Base-by-base conservation (phyloP, 2,329 filamentous ascomycete genomes). In the Epichloe scottii region DNA sequence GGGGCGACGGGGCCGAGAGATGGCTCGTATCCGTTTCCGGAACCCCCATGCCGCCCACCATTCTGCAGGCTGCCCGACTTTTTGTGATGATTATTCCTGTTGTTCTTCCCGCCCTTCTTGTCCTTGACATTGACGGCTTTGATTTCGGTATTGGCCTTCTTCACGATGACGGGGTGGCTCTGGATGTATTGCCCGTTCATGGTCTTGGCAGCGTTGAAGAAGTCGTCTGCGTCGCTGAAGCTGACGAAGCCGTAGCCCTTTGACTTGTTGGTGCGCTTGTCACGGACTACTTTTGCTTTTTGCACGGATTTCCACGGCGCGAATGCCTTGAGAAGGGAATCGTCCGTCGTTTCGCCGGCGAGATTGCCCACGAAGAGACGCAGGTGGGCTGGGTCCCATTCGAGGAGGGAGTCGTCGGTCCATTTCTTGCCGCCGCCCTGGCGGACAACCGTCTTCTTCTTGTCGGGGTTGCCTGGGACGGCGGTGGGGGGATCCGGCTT, bases 161-260 rank as follows among this genome's bases (percentile, higher is more conserved):
- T 84, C 58, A 97, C 79, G 26, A 87, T 74, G 30, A 96, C 87
- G 0, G 93, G 93, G 67, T 97, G 93, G 66, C 89, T 96, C 61
- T 95, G 91, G 64, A 98, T 97, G 69, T 98, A 98, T 71, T 98
- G 97, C 60, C 90, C 90, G 62, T 96, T 87, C 93, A 97, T 97
- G 71, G 97, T 91, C 71, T 93, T 89, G 61, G 89, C 91, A 2
- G 93, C 91, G 61, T 88, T 82, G 74, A 98, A 97, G 66, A 94
- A 97, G 63, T 96, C 90, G 66, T 98, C 93, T 33, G 89, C 87
- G 63, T 96, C 87, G 60, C 84, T 85, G 70, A 98, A 97, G 68
- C 88, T 93, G 51, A 98, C 90, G 63, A 98, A 98, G 3, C 93
- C 93, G 64, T 88, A 98, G 0, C 91, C 93, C 66, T 93, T 95